A percentile compares a stretch with the other conserved stretches of the same genome.
Conservation (phyloP, 176 grass and related monocot species). For the Oryza brachyantha region DNA sequence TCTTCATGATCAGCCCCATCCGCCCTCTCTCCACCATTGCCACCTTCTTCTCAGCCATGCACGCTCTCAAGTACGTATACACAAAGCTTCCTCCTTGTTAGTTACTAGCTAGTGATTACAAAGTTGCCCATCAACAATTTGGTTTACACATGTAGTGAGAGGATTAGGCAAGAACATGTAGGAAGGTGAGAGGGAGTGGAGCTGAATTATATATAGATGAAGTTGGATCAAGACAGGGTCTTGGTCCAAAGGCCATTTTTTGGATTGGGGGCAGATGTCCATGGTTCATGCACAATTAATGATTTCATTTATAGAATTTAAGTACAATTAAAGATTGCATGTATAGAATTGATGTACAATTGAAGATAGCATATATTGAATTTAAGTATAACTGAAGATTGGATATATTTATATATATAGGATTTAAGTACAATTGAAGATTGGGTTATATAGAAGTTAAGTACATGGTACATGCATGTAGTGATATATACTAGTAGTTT, state of each 20-base stretch:
- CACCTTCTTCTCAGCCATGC: too few species aligned
- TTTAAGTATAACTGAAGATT: too few species aligned
- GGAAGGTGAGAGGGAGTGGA: background rate
- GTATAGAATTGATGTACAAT: background rate
- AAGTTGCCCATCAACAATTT: background rate
- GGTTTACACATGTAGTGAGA: background rate
- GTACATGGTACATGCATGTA: conserved; percentile 10
- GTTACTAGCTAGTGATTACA: background rate
- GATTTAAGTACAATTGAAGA: too few species aligned
- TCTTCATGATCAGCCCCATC: conserved; percentile 54
- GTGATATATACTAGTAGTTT: background rate
- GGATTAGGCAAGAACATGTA: background rate
- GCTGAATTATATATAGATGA: background rate
- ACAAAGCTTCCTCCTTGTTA: background rate
- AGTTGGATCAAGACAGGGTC: background rate
- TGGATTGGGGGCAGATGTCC: background rate
- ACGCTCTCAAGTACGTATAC: background rate
- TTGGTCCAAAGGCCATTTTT: background rate
- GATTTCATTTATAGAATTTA: conserved; percentile 14
- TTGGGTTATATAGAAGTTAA: too few species aligned
- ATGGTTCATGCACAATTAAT: background rate
- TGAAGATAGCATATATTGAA: too few species aligned
- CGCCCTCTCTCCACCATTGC: conserved; percentile 10
- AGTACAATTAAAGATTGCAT: background rate
- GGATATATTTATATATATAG: too few species aligned